phyloP scores from a whole-genome alignment of 2,329 filamentous ascomycete genomes.

The Trematosphaeria pertusa region DNA sequence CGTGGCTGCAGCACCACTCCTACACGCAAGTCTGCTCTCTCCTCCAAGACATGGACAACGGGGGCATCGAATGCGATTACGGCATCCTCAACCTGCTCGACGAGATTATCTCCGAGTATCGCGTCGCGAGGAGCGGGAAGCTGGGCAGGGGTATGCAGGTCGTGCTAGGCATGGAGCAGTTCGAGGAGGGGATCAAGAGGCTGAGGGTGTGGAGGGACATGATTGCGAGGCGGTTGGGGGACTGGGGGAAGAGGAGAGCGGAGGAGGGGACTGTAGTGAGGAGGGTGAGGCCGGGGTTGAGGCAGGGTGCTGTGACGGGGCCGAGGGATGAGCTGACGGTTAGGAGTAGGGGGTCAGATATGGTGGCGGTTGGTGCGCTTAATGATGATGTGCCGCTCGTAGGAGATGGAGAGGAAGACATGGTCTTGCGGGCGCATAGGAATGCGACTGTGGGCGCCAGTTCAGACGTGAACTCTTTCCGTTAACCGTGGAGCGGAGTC shows the following conservation, averaged over 20 bases:
- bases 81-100: constrained; percentile 53
- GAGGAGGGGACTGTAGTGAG: neutral
- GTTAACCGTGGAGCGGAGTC: no score
- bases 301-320: neutral
- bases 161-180: constrained; percentile 47
- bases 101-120: constrained; percentile 38
- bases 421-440: neutral
- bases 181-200: constrained; percentile 36
- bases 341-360: neutral
- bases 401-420: neutral
- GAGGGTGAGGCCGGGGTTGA: neutral
- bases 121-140: constrained; percentile 28
- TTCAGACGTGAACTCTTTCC: constrained; percentile 1
- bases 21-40: constrained; percentile 61
- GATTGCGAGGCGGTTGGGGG: constrained; percentile 38
- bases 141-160: constrained; percentile 35
- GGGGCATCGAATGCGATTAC: constrained; percentile 65
- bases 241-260: constrained; percentile 19
- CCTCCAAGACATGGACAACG: constrained; percentile 70
- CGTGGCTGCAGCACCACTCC: constrained; percentile 69
- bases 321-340: constrained; percentile 3
- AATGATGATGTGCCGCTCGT: neutral
- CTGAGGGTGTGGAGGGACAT: constrained; percentile 39
- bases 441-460: neutral
- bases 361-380: neutral